Base-by-base conservation (phyloP, 495 filamentous ascomycete genomes). In the Talaromyces trachyspermus region DNA sequence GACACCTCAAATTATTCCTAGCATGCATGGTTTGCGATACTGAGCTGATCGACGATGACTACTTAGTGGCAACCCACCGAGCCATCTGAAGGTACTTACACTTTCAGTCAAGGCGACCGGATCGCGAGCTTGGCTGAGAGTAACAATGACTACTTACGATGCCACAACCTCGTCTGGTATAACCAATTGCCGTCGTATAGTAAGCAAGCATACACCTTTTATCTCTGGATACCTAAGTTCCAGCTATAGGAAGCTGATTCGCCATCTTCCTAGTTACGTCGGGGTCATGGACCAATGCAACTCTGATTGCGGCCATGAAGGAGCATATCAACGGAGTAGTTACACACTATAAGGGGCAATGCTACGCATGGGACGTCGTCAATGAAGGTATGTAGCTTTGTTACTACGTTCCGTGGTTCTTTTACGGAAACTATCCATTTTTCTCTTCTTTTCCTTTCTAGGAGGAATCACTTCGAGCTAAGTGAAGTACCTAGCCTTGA, bases 131-230 rank as follows among this genome's bases (percentile, higher is more conserved):
- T 75, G 24, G 77, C 81, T 3, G 59, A 66, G 51, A 50, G 43
- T n/a, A 78, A 80, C 47, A 68, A 69, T 32, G 74, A 83, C 60
- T 55, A 67, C 15, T 52, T 83, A 32, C 58, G 78, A 24, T 82
- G 78, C 48, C 78, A 84, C 55, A 79, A 72, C 7, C 61, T 83
- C n/a, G 72, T 80, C 4, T 85, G 77, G 80, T 61, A 83, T 57
- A 68, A 60, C 30, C 79, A 85, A 51, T 59, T 84, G 5, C 77
- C 81, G 9, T 65, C 41, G 39, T 83, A 76, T 77, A 69, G 73
- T 71, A 63, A 12, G 62, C 20, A 24, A 25, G 12, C 39, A 24
- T 42, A 26, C 23, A 1, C 8, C 11, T 3, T 26, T 14, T 7
- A 26, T 42, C 15, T 10, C 9, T 38, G 15, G n/a, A 4, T 8